Conservation (phyloP, 116 monocot species). For the Posidonia oceanica region DNA sequence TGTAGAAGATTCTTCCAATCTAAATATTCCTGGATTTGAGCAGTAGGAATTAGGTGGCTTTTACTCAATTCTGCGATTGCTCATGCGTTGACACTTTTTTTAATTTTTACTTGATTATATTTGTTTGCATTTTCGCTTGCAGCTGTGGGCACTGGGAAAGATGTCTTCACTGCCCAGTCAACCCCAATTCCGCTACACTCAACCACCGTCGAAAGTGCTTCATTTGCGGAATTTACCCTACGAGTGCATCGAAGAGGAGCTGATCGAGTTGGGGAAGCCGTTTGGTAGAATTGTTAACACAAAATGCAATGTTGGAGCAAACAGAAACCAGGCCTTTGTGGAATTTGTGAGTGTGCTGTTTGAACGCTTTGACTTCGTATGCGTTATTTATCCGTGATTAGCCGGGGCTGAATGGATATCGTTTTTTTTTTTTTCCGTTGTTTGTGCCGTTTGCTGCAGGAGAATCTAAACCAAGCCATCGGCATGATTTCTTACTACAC, state of each 20-base stretch:
- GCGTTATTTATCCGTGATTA: neutral
- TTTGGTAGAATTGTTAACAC: slow-evolving; percentile 52
- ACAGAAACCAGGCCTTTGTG: slow-evolving; percentile 52
- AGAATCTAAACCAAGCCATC: slow-evolving; percentile 49
- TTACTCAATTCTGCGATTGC: too few species aligned
- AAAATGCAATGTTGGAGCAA: slow-evolving; percentile 53
- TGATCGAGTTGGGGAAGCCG: slow-evolving; percentile 40
- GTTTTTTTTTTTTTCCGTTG: too few species aligned
- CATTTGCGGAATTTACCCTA: slow-evolving; percentile 53
- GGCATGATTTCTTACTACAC: slow-evolving; percentile 55
- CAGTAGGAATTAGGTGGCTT: too few species aligned
- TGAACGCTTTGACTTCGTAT: neutral
- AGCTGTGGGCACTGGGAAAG: neutral
- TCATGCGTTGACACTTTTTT: too few species aligned
- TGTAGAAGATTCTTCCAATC: too few species aligned
- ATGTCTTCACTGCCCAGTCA: slow-evolving; percentile 38
- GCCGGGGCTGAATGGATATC: too few species aligned
- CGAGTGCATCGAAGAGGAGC: slow-evolving; percentile 51
- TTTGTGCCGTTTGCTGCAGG: neutral
- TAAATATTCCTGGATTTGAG: too few species aligned
- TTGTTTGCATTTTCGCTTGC: too few species aligned
- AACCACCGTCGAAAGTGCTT: slow-evolving; percentile 53
- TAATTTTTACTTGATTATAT: too few species aligned
- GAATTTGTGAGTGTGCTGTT: slow-evolving; percentile 38
- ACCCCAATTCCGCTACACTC: slow-evolving; percentile 53